phyloP scores from a whole-genome alignment of 2,329 filamentous ascomycete genomes.

The Talaromyces verruculosus region DNA sequence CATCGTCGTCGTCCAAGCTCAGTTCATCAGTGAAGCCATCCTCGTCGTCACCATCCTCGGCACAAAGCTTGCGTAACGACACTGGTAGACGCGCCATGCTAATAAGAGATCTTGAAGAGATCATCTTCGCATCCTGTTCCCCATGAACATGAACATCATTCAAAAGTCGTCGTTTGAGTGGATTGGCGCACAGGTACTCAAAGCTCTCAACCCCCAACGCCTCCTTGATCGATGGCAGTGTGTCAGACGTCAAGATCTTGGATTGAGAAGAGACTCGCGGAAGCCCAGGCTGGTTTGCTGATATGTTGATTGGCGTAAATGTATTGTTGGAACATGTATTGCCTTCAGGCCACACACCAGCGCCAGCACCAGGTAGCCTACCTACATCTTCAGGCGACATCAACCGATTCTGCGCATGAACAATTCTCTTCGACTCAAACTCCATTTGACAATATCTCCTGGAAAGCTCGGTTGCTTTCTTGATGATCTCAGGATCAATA shows the following conservation, averaged over 20 bases:
- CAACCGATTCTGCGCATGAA: slow-evolving; percentile 11
- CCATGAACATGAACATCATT: not conserved
- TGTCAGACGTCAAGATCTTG: not conserved
- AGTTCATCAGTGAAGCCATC: slow-evolving; percentile 34
- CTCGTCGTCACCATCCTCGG: not conserved
- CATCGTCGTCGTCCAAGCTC: slow-evolving; percentile 5
- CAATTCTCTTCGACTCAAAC: slow-evolving; percentile 8
- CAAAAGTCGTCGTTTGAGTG: slow-evolving; percentile 17
- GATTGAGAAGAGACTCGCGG: not conserved
- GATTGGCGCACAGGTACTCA: slow-evolving; percentile 10
- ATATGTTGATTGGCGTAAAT: slow-evolving; percentile 12
- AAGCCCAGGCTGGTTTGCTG: not conserved
- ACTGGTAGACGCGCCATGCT: not conserved
- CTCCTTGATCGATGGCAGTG: slow-evolving; percentile 16
- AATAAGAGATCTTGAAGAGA: not conserved
- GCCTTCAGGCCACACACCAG: not conserved
- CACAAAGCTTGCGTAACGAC: not conserved
- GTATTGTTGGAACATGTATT: not conserved
- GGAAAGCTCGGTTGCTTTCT: slow-evolving; percentile 48
- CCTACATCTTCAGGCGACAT: slow-evolving; percentile 16
- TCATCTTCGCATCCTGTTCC: not conserved
- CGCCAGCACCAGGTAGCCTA: not conserved
- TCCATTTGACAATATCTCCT: slow-evolving; percentile 37
- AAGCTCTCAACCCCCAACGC: not conserved
- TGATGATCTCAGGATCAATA: slow-evolving; percentile 60